Evolutionary conservation across 2,329 filamentous ascomycete genomes (phyloP).

Genomic region (Trichothecium roseum): DNA sequence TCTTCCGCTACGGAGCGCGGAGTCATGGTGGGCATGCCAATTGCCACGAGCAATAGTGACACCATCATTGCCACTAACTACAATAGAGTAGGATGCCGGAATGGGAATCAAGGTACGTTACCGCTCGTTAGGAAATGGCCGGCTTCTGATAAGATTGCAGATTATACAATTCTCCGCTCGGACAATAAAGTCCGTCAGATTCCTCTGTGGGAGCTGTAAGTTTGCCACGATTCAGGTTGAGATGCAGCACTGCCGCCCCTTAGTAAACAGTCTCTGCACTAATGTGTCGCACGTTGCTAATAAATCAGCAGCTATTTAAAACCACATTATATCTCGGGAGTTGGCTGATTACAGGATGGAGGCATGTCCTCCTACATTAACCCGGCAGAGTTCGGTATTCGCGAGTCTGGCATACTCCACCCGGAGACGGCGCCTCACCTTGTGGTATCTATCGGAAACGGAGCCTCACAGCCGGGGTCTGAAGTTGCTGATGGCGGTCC

Average conservation of each 20-base stretch:
- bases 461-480: no score
- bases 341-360: constrained; percentile 7
- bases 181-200: no score
- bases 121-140: no score
- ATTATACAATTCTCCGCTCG: no score
- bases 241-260: constrained; percentile 4
- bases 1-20: constrained; percentile 4
- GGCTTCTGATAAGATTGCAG: no score
- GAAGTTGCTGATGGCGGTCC: no score
- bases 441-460: no score
- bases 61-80: constrained; percentile 5
- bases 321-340: constrained; percentile 3
- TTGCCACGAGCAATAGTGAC: constrained; percentile 3
- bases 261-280: no score
- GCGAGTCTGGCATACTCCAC: no score
- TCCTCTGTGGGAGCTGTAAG: constrained; percentile 5
- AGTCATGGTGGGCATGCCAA: constrained; percentile 4
- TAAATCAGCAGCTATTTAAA: constrained; percentile 8
- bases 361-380: constrained; percentile 7
- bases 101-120: constrained; percentile 1
- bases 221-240: not conserved
- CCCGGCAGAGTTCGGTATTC: no score
- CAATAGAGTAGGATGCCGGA: constrained; percentile 3
- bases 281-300: no score
- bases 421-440: no score